Percentiles rank a stretch among this genome's conserved stretches.
These are phyloP conservation scores for Jaltomata sinuosa DNA, from an alignment of 257 asterid species.

Conservation along the genomic window DNA sequence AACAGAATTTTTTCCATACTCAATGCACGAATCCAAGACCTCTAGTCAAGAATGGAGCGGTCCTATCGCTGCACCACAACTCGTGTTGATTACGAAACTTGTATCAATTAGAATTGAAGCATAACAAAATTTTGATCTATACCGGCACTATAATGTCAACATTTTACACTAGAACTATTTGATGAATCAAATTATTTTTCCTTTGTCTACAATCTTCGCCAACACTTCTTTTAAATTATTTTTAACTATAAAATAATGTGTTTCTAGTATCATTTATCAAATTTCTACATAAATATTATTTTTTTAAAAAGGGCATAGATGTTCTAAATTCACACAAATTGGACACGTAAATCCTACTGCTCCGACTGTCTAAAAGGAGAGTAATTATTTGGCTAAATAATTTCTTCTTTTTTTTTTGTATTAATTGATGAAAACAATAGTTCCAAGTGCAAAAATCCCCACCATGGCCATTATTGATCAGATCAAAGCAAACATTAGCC, in stretches of 20 bases:
- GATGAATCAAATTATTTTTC: background rate
- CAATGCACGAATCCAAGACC: no score
- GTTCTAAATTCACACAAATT: background rate
- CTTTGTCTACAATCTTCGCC: background rate
- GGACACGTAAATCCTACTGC: no score
- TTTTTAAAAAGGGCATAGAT: background rate
- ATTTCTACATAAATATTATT: background rate
- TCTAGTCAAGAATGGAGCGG: no score
- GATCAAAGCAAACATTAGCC: background rate
- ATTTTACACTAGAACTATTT: background rate
- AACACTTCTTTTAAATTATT: background rate
- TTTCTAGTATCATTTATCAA: background rate
- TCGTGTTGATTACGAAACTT: no score
- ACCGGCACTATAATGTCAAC: background rate
- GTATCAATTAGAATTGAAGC: background rate
- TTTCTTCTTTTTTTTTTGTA: no score
- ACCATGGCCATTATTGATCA: background rate
- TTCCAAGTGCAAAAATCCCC: background rate
- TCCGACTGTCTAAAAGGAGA: no score
- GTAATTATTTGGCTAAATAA: no score
- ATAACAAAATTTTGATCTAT: background rate
- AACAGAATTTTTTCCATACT: no score
- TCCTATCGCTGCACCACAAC: no score
- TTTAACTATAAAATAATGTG: background rate
- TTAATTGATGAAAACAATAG: no score